Percentiles rank a stretch among this genome's conserved stretches.
Conservation (phyloP, 305 asterid genomes). For the Petunia hybrid region DNA sequence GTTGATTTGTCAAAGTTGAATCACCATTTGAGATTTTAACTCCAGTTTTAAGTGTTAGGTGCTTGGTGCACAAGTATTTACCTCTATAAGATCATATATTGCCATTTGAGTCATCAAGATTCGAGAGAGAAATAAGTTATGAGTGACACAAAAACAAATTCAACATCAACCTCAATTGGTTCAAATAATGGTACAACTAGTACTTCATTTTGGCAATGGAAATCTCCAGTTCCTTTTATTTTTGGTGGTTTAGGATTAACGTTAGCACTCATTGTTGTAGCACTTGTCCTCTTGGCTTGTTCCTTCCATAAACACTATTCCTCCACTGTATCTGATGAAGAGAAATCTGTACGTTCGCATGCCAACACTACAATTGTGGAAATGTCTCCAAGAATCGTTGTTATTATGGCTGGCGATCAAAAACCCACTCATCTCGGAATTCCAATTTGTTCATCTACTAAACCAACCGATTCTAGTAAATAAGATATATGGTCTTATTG, state of each 20-base stretch:
- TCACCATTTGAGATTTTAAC: no score
- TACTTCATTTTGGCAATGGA: slow-evolving; percentile 22
- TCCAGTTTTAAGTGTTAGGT: no score
- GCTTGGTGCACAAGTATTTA: no score
- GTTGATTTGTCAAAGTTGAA: no score
- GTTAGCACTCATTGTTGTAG: background rate
- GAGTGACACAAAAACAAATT: background rate
- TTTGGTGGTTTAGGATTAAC: slow-evolving; percentile 22
- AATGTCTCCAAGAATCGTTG: slow-evolving; percentile 55
- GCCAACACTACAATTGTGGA: slow-evolving; percentile 31
- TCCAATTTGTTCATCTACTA: slow-evolving; percentile 38
- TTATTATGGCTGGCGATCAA: slow-evolving; percentile 71
- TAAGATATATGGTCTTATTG: no score
- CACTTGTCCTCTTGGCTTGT: slow-evolving; percentile 28
- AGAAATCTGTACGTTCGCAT: slow-evolving; percentile 28
- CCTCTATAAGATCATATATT: background rate
- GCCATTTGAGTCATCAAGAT: background rate
- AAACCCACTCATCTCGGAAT: slow-evolving; percentile 66
- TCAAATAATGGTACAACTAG: background rate
- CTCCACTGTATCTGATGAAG: slow-evolving; percentile 23
- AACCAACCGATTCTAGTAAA: background rate
- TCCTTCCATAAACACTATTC: background rate
- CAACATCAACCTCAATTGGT: background rate
- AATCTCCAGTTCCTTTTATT: slow-evolving; percentile 31
- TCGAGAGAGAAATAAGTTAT: background rate